These are phyloP conservation scores for Perkinsela sp. DNA, from an alignment of 208 protist genomes.

Conservation along the genomic window DNA sequence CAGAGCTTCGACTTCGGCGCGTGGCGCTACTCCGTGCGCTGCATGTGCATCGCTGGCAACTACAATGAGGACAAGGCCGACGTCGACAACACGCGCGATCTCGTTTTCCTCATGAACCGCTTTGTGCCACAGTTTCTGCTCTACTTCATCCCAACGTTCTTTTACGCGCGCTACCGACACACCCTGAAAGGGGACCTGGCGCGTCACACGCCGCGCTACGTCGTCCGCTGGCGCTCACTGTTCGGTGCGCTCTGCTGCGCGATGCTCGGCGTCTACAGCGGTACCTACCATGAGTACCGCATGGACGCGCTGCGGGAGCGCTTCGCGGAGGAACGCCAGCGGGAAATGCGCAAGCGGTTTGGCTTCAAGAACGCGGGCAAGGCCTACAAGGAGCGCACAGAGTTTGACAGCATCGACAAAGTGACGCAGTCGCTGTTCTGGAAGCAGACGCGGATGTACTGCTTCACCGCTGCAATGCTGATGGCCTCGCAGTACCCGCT, in stretches of 20 bases:
- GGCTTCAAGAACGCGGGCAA: conserved; percentile 16
- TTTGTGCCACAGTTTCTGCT: conserved; percentile 35
- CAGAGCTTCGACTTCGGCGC: conserved; percentile 50
- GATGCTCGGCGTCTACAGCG: conserved; percentile 24
- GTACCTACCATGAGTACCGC: conserved; percentile 36
- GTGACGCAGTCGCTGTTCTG: conserved; percentile 33
- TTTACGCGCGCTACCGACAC: conserved; percentile 47
- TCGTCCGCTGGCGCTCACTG: conserved; percentile 29
- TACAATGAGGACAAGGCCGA: conserved; percentile 48
- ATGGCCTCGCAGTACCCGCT: conserved; percentile 25
- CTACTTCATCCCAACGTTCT: conserved; percentile 34
- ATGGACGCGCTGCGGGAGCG: conserved; percentile 30
- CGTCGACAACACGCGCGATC: conserved; percentile 45
- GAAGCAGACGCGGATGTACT: conserved; percentile 30
- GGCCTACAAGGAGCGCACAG: conserved; percentile 22
- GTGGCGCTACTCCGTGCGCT: conserved; percentile 57
- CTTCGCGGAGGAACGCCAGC: conserved; percentile 35
- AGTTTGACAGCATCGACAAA: conserved; percentile 37
- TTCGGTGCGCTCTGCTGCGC: conserved; percentile 33
- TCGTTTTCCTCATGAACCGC: conserved; percentile 24
- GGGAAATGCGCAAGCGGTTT: conserved; percentile 31
- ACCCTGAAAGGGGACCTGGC: conserved; percentile 14
- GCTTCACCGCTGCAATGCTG: conserved; percentile 14
- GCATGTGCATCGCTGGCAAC: conserved; percentile 43
- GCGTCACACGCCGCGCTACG: conserved; percentile 26